These are phyloP conservation scores for Plectranthus barbatus DNA, from an alignment of 257 asterid species.

Conservation along the genomic window DNA sequence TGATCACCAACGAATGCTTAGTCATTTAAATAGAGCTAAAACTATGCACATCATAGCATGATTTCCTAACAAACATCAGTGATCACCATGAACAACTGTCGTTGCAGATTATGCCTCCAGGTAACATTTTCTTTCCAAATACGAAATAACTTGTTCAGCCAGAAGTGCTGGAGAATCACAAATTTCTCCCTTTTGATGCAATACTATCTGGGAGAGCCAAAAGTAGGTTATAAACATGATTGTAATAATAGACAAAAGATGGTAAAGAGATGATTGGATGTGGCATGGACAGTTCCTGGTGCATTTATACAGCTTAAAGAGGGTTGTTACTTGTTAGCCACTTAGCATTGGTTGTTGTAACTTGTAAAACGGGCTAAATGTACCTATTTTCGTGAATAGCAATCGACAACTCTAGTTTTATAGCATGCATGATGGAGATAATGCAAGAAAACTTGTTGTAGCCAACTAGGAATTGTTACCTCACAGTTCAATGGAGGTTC, in stretches of 20 bases:
- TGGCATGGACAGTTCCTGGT: too few species aligned
- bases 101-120: slow-evolving; percentile 41
- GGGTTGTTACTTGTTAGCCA: too few species aligned
- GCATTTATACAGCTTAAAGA: too few species aligned
- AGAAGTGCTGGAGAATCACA: slow-evolving; percentile 57
- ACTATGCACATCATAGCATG: neutral
- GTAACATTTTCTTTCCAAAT: slow-evolving; percentile 67
- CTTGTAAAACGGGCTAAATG: too few species aligned
- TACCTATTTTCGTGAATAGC: neutral
- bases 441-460: neutral
- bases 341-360: too few species aligned
- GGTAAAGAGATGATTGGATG: too few species aligned
- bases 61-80: slow-evolving; percentile 11
- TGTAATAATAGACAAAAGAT: too few species aligned
- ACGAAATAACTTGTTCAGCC: slow-evolving; percentile 65
- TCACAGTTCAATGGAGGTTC: slow-evolving; percentile 82
- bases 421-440: neutral
- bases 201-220: slow-evolving; percentile 54
- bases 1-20: neutral
- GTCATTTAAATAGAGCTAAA: neutral
- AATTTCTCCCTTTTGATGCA: slow-evolving; percentile 47
- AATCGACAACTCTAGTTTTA: neutral
- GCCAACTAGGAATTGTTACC: slow-evolving; percentile 33
- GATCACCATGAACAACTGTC: too few species aligned
- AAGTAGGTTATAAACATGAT: too few species aligned